Base-by-base conservation (phyloP, 176 grass and related monocot genomes). In the Triticum timopheevii region DNA sequence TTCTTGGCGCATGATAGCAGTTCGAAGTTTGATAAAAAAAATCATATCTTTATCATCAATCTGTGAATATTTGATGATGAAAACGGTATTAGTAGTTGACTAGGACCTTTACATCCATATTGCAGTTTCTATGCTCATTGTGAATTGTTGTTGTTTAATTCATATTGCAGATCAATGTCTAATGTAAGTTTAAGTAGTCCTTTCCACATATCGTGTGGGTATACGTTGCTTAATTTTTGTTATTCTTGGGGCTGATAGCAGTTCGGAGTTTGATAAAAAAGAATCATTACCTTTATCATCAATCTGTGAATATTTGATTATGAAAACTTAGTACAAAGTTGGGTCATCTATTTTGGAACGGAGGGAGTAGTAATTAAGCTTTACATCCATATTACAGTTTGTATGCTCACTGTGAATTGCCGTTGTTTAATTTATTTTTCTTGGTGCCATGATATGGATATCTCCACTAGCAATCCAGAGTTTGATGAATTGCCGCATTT, bases 401-500 rank as follows among this genome's bases (percentile, higher is more conserved):
- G 5, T 65, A 28, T 69, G 65, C 65, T 19, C 15, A 33, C 8
- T 22, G 12, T 30, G 66, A 69, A 69, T 36, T 70, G 68, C 68
- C n/a, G 8, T 38, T 70, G 12, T 49, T 54, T 19, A 54, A 54
- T 54, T 73, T 73, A 24, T 12, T 70, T 67, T 36, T 25, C 47
- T 59, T 83, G 49, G 7, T 82, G 65, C 44, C 12, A 35, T 65
- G 47, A 38, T 70, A 70, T 47, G 50, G 50, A 7, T 19, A 54
- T 54, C 61, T 65, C 64, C 10, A 61, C 31, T 39, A 22, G 33
- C 33, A 27, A 23, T 28, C n/a, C 15, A 25, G 27, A 13, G 61
- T 87, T 82, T 22, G 61, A 45, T 69, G 19, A 47, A 70, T 61
- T 81, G 22, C 15, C 28, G 28, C 36, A 63, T 65, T 83, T 65